Conservation (phyloP, 2,329 filamentous ascomycete genomes). For the Elsinoe arachidis region DNA sequence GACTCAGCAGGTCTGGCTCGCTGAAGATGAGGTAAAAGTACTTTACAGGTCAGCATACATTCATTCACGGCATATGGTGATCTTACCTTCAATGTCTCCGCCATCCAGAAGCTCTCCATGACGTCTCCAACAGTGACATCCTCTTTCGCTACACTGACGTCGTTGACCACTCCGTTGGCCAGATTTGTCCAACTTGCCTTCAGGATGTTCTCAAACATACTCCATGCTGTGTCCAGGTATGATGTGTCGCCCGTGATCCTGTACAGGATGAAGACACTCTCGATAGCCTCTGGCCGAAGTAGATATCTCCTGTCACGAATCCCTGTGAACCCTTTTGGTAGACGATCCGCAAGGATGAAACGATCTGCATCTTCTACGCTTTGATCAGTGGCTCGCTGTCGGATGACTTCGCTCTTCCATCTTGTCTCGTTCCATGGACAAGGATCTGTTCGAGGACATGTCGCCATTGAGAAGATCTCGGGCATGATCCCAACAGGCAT, state of each 20-base stretch:
- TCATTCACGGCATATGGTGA: neutral
- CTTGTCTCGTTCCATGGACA: conserved; percentile 48
- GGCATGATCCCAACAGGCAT: conserved; percentile 54
- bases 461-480: conserved; percentile 46
- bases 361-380: conserved; percentile 19
- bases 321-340: conserved; percentile 37
- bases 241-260: conserved; percentile 48
- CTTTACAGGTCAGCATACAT: conserved; percentile 3
- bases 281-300: conserved; percentile 49
- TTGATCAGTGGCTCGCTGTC: conserved; percentile 18
- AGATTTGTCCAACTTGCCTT: conserved; percentile 35
- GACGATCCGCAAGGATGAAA: conserved; percentile 30
- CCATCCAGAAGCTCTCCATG: conserved; percentile 45
- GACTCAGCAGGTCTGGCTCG: conserved; percentile 33
- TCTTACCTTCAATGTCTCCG: conserved; percentile 37
- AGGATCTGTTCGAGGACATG: conserved; percentile 34
- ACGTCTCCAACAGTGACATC: conserved; percentile 32
- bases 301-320: conserved; percentile 39
- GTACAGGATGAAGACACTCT: conserved; percentile 54
- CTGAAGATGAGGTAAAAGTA: conserved; percentile 43
- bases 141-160: conserved; percentile 32
- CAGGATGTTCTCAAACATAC: conserved; percentile 41
- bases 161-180: conserved; percentile 38
- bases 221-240: conserved; percentile 40
- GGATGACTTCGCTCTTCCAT: conserved; percentile 37